Evolutionary conservation across 2,329 filamentous ascomycete species (phyloP).

Genomic region (Penicillium sp.): DNA sequence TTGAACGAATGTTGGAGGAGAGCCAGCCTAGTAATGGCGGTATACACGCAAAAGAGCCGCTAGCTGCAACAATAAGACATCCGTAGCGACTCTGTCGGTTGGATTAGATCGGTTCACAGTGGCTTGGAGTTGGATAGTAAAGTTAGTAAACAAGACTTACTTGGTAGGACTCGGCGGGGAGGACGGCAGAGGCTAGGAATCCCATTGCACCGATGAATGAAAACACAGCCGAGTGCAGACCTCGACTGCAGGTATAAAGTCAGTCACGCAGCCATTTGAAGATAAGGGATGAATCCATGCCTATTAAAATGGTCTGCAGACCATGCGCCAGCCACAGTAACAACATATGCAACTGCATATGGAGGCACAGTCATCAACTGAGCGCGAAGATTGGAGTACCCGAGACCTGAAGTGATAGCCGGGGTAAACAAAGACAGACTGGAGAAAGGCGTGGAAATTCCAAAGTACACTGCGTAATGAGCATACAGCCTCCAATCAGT

Average conservation of each 20-base stretch:
- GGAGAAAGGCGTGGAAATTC: conserved; percentile 57
- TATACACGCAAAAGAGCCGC: conserved; percentile 69
- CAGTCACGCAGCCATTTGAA: background rate
- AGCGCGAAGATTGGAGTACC: conserved; percentile 58
- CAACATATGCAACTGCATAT: conserved; percentile 61
- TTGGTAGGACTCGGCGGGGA: conserved; percentile 61
- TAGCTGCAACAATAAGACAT: conserved; percentile 67
- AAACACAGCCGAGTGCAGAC: conserved; percentile 53
- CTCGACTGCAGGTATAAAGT: conserved; percentile 39
- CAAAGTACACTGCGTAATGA: conserved; percentile 51
- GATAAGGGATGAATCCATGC: conserved; percentile 14
- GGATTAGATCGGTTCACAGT: background rate
- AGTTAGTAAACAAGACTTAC: too few relatives aligned
- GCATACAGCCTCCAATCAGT: conserved; percentile 55
- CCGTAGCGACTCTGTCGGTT: conserved; percentile 59
- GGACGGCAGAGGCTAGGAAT: conserved; percentile 64
- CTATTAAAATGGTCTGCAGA: conserved; percentile 59
- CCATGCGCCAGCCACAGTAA: conserved; percentile 56
- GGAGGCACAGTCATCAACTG: conserved; percentile 70
- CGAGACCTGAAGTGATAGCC: conserved; percentile 62
- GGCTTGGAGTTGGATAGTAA: background rate
- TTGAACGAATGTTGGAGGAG: conserved; percentile 67
- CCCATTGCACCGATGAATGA: conserved; percentile 56
- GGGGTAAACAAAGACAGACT: conserved; percentile 64
- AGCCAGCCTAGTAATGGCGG: conserved; percentile 72